A percentile compares a stretch with the other conserved stretches of the same genome.
Conservation (phyloP, 164 flowering plant species). For the Chimonanthus salicifolius region DNA sequence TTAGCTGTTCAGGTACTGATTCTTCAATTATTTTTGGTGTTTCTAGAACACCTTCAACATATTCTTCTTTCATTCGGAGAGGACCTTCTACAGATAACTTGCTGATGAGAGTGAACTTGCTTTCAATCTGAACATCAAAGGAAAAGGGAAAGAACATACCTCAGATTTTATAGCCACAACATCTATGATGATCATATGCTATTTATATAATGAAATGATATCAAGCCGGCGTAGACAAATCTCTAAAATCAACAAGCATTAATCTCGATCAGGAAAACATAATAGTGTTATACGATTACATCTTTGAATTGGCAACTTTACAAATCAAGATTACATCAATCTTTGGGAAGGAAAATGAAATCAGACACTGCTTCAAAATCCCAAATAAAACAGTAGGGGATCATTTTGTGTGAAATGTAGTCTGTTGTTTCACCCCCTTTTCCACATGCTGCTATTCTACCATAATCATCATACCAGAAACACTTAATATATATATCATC, state of each 20-base stretch:
- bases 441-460: no score
- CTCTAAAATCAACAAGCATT: neutral
- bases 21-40: slow-evolving; percentile 64
- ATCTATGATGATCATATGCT: neutral
- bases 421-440: neutral
- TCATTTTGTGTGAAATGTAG: neutral
- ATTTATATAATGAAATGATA: neutral
- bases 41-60: slow-evolving; percentile 64
- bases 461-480: no score
- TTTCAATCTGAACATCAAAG: slow-evolving; percentile 64
- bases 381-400: neutral
- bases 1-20: slow-evolving; percentile 70
- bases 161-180: neutral
- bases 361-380: neutral
- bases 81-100: slow-evolving; percentile 88
- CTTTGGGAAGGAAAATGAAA: neutral
- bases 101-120: slow-evolving; percentile 54
- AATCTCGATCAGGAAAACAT: neutral
- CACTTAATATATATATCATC: no score
- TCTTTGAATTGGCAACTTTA: neutral
- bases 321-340: no score
- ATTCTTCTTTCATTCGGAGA: slow-evolving; percentile 83
- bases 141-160: neutral
- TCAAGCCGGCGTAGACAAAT: neutral
- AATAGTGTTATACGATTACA: neutral